These are phyloP conservation scores for Triticum aestivum DNA, from an alignment of 176 grass and related monocot genomes.

Conservation along the genomic window DNA sequence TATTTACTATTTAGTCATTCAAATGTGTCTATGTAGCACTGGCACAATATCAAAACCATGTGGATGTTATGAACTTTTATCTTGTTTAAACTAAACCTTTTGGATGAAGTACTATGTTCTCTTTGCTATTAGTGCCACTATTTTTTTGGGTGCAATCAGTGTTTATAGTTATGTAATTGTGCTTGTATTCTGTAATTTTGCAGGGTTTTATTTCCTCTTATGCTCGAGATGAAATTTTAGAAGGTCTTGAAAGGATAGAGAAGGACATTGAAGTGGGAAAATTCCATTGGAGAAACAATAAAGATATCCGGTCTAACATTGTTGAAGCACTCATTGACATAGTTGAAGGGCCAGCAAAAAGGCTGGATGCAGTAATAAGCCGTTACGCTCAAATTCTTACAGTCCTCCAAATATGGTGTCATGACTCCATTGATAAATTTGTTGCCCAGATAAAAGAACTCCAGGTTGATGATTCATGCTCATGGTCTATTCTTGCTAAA, in stretches of 20 bases:
- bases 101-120: not conserved
- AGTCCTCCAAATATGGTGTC: conserved; percentile 7
- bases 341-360: conserved; percentile 14
- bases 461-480: conserved; percentile 12
- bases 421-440: conserved; percentile 14
- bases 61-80: not conserved
- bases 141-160: not conserved
- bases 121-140: not conserved
- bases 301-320: conserved; percentile 12
- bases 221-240: not conserved
- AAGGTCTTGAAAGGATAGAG: conserved; percentile 15
- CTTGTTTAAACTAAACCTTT: not conserved
- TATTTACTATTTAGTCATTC: not conserved
- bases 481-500: not conserved
- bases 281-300: conserved; percentile 13
- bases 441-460: conserved; percentile 11
- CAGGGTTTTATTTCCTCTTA: conserved; percentile 14
- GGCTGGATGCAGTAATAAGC: conserved; percentile 14
- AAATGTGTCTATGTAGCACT: not conserved
- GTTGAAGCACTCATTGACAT: not conserved
- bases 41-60: not conserved
- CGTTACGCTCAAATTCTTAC: conserved; percentile 20
- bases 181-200: not conserved
- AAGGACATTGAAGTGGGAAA: not conserved
- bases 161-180: not conserved